phyloP scores from a whole-genome alignment of 768 basidiomycete species.

The Leccinum obscurum region DNA sequence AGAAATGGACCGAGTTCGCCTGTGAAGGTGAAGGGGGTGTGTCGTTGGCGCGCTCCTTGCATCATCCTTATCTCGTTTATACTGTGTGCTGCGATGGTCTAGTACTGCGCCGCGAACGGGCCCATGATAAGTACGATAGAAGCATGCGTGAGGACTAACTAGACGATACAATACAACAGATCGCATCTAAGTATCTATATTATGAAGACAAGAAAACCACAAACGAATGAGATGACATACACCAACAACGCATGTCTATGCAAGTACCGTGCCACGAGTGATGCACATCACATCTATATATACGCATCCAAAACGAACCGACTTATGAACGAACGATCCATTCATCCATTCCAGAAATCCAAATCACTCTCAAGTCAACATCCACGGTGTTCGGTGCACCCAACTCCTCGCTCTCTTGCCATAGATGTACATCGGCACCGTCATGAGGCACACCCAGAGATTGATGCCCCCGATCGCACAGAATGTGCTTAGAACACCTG shows the following conservation, averaged over 20 bases:
- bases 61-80: conserved; percentile 31
- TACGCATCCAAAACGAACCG: too few species aligned
- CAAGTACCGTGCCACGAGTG: too few species aligned
- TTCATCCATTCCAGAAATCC: neutral
- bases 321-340: neutral
- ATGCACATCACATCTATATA: too few species aligned
- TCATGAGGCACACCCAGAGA: neutral
- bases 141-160: too few species aligned
- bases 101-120: too few species aligned
- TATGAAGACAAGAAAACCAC: too few species aligned
- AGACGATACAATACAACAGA: too few species aligned
- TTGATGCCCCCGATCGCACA: neutral
- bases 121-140: too few species aligned
- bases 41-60: conserved; percentile 18
- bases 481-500: neutral
- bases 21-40: conserved; percentile 10
- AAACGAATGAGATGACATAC: too few species aligned
- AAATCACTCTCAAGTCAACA: neutral
- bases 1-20: conserved; percentile 1
- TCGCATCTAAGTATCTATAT: too few species aligned
- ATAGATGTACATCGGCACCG: conserved; percentile 3
- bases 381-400: conserved; percentile 1
- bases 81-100: conserved; percentile 20
- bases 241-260: too few species aligned
- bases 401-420: conserved; percentile 1